phyloP scores from a whole-genome alignment of 257 asterid species.

The Solanum raphanifolium region DNA sequence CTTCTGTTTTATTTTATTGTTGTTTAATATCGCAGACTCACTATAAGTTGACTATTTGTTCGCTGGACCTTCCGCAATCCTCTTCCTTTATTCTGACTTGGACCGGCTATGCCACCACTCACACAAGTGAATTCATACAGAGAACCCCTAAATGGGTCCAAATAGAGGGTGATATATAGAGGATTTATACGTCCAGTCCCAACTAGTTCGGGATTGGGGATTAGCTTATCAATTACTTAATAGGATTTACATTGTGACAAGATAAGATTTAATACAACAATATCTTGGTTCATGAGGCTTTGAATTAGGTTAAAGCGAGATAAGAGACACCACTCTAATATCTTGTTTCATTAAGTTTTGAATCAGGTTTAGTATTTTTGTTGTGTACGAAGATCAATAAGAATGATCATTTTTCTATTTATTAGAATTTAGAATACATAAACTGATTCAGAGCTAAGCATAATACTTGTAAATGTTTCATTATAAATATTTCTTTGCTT shows the following conservation, averaged over 20 bases:
- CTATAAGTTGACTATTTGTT: neutral
- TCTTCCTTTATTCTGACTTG: neutral
- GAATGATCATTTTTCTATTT: neutral
- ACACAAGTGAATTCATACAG: neutral
- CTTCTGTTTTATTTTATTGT: neutral
- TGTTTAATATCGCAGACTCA: neutral
- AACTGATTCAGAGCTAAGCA: neutral
- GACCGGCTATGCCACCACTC: neutral
- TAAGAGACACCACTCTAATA: neutral
- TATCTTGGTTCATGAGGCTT: neutral
- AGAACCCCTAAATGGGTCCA: neutral
- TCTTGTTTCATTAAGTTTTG: neutral
- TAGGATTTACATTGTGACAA: neutral
- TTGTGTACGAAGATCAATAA: neutral
- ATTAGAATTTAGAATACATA: neutral
- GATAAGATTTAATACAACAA: neutral
- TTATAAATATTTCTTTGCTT: neutral
- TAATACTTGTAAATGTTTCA: neutral
- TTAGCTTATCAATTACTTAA: neutral
- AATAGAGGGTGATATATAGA: neutral
- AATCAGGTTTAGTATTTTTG: neutral
- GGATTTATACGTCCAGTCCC: neutral
- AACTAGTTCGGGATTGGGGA: neutral
- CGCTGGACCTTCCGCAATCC: neutral
- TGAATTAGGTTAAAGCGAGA: neutral